Evolutionary conservation across 2,329 filamentous ascomycete species (phyloP), one percentile per base, ranked within the genome.

Genomic region (Myrmaecium sp.): DNA sequence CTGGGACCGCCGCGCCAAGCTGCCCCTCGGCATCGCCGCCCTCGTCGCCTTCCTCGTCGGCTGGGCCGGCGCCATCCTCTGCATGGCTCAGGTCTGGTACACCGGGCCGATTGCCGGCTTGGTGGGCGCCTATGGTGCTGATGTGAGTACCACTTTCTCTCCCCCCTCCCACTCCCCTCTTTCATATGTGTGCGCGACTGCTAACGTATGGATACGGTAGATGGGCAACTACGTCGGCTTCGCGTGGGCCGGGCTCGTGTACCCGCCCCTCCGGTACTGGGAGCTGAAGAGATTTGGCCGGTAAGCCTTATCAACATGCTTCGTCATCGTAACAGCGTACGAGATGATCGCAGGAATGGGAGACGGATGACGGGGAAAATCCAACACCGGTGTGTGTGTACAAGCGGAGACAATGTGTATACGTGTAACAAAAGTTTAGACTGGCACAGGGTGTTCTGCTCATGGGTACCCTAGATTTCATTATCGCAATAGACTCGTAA

Each of bases 11-110:
- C 56, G 56, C 25, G 51, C 52, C 3, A 66, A 66, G 39, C 51
- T 78, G 4, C 73, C 74, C 0, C 30, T 74, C 9, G 74, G 74
- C 0, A 50, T 70, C 32, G 70, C 74, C 0, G 72, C 70, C 0
- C 49, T 74, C 5, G 38, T 57, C 3, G 63, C 72, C 0, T 78
- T 78, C 36, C 44, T 72, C 20, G 40, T 77, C 9, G 71, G 73
- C 3, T 77, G 72, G 71, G 60, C 58, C 3, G 71, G 72, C 6
- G 64, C 69, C 0, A 62, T 79, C 15, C 43, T 77, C 23, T 72
- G 62, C 32, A 78, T 78, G 73, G 66, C 67, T 13, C 72, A 80
- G 51, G 64, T 66, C 3, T 79, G 71, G 64, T 79, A 73, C 45
- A 63, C 69, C 32, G 73, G 74, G 1, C 73, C 72, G 0, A 47